Evolutionary conservation across 177 flowering plant genomes (phyloP).

Genomic region (Vitis hybrid): DNA sequence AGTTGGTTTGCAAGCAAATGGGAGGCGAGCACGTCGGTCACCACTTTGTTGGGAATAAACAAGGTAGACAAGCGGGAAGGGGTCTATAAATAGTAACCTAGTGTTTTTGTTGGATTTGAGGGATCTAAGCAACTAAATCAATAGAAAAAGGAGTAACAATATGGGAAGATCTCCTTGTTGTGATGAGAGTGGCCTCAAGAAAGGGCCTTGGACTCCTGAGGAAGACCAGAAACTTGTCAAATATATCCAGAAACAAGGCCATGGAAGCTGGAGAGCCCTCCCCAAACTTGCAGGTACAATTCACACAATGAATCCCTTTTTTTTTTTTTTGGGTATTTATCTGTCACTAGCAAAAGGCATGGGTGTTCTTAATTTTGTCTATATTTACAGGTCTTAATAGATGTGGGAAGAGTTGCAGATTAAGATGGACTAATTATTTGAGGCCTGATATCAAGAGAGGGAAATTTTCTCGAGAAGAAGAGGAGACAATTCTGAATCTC

Average conservation of each 20-base stretch:
- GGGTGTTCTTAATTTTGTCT: background rate
- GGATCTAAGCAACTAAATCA: constrained; percentile 16
- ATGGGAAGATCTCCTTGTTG: constrained; percentile 91
- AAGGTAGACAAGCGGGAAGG: background rate
- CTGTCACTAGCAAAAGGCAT: constrained; percentile 8
- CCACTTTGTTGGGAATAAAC: background rate
- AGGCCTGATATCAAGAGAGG: constrained; percentile 93
- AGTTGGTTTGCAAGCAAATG: constrained; percentile 15
- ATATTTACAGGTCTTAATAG: constrained; percentile 64
- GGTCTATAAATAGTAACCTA: constrained; percentile 33
- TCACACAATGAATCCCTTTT: too few species aligned
- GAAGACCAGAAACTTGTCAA: constrained; percentile 77
- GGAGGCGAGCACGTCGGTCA: constrained; percentile 21
- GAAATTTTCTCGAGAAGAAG: constrained; percentile 81
- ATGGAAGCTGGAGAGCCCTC: constrained; percentile 95
- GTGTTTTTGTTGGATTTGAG: constrained; percentile 33
- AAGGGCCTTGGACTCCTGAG: constrained; percentile 96
- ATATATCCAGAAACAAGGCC: constrained; percentile 68
- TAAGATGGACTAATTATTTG: constrained; percentile 84
- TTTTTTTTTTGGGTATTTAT: background rate
- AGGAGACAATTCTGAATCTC: constrained; percentile 79
- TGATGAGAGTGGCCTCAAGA: constrained; percentile 86
- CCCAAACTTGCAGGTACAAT: constrained; percentile 78
- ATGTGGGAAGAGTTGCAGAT: constrained; percentile 89
- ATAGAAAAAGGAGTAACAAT: background rate